Evolutionary conservation across 345 rosid genomes (phyloP), one percentile per base, ranked within the genome.

Genomic region (Populus simonii): DNA sequence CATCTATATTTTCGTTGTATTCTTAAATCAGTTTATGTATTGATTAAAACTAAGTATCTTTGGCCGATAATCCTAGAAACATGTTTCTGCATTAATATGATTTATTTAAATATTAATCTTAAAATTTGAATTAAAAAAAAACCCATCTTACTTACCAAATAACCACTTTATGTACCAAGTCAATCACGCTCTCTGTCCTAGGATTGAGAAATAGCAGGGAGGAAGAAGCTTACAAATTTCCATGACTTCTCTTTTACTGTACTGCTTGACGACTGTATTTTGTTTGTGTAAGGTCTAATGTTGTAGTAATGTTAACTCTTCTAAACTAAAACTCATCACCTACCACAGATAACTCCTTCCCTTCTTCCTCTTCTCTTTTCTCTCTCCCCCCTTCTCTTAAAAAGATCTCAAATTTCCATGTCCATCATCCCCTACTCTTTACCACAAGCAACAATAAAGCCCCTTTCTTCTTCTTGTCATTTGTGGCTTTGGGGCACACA

Each of bases 271-370:
- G 12, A 11, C 11, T 25, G 69, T 65, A 41, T 61, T 43, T n/a
- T 63, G 45, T 63, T 11, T 20, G 63, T 67, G 47, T 57, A n/a
- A 43, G 57, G 47, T 36, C 25, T 10, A 0, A 47, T n/a, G 49
- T 31, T 38, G 36, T 59, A 23, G 61, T 45, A 31, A 71, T 36
- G 68, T 59, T 17, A 33, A 66, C 78, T 29, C 74, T 66, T 82
- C 84, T 86, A 88, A 79, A 85, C 82, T 87, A 89, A 36, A 68
- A 36, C 86, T 86, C 84, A 80, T 82, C 89, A 94, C 94, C 98
- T 80, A 91, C 87, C 90, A 55, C 90, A 89, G 97, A 92, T 83
- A 89, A 89, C 92, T 88, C 92, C 93, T 82, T 82, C 75, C 77
- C 89, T 84, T 86, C 92, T 90, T 78, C 84, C 77, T 84, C 74